phyloP scores from a whole-genome alignment of 805 yeast species.

The Starmerella vitae region DNA sequence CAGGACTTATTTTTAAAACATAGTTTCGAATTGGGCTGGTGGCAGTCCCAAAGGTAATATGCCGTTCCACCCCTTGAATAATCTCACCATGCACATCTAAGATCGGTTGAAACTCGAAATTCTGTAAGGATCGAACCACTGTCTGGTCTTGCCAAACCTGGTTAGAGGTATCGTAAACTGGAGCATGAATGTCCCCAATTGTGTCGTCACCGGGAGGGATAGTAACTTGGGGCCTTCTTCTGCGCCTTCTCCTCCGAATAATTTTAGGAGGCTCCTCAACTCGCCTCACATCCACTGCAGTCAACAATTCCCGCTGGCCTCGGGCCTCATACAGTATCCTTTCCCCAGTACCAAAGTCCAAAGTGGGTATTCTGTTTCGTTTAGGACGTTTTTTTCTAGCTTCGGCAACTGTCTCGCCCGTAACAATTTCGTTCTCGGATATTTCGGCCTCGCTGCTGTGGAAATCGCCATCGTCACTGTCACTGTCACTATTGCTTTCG shows the following conservation, averaged over 20 bases:
- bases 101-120: slow-evolving; percentile 8
- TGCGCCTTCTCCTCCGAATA: slow-evolving; percentile 6
- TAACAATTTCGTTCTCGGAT: slow-evolving; percentile 3
- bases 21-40: slow-evolving; percentile 9
- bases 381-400: slow-evolving; percentile 8
- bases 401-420: slow-evolving; percentile 1
- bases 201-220: not conserved
- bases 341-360: slow-evolving; percentile 18
- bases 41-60: slow-evolving; percentile 7
- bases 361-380: slow-evolving; percentile 17
- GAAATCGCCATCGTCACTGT: not conserved
- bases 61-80: slow-evolving; percentile 8
- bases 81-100: slow-evolving; percentile 4
- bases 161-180: slow-evolving; percentile 9
- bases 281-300: slow-evolving; percentile 17
- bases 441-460: not conserved
- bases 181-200: slow-evolving; percentile 7
- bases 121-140: slow-evolving; percentile 15
- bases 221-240: not conserved
- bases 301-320: slow-evolving; percentile 8
- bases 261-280: slow-evolving; percentile 13
- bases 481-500: slow-evolving; percentile 2
- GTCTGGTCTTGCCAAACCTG: slow-evolving; percentile 11
- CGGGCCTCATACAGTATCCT: slow-evolving; percentile 14
- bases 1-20: slow-evolving; percentile 12